Evolutionary conservation across 345 rosid genomes (phyloP).

Genomic region (Psidium friedrichsthalianum): DNA sequence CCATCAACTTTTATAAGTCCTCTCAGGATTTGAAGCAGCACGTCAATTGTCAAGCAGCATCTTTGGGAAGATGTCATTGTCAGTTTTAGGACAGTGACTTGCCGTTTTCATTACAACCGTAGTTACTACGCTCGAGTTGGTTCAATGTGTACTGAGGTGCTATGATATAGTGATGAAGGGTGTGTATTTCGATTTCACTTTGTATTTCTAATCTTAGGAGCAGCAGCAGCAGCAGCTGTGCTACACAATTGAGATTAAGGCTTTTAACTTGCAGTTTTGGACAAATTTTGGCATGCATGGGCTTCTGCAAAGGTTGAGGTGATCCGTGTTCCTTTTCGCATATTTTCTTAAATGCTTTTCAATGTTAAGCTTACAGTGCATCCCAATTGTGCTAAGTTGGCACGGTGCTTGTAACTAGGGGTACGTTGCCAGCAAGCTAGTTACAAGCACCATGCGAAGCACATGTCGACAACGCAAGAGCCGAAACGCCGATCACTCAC

Average conservation of each 20-base stretch:
- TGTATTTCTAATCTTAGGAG: background rate
- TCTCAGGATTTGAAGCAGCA: no score
- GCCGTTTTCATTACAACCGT: background rate
- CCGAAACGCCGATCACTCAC: no score
- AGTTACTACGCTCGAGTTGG: background rate
- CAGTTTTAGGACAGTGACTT: background rate
- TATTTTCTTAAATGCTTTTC: background rate
- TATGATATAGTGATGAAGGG: background rate
- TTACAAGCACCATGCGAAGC: no score
- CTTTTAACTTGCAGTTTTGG: background rate
- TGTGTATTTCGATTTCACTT: background rate
- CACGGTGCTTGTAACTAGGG: no score
- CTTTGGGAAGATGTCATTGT: background rate
- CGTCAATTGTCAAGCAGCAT: background rate
- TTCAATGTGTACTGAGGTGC: background rate
- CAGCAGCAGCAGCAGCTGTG: background rate
- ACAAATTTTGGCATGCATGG: background rate
- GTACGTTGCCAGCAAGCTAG: no score
- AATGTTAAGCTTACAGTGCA: background rate
- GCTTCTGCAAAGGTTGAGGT: background rate
- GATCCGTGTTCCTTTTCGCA: background rate
- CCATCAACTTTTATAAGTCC: no score
- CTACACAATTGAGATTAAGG: background rate
- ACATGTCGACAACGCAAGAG: no score
- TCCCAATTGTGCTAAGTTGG: background rate